Base-by-base conservation (phyloP, 768 basidiomycete species). In the Sistotremastrum niveocremeum region DNA sequence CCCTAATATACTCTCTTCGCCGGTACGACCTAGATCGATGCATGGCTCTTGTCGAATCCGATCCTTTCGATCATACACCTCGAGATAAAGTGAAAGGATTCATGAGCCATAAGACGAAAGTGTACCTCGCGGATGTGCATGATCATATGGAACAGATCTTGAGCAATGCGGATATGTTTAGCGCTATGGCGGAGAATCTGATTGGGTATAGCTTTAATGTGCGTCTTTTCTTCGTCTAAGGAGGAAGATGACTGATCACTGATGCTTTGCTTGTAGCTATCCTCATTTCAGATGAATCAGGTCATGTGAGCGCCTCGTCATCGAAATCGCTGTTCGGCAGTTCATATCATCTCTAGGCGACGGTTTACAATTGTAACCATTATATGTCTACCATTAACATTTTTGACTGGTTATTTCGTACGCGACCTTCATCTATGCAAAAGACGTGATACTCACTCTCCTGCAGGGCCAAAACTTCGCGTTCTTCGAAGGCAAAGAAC, bases 81-180 rank as follows among this genome's bases (percentile, higher is more conserved):
- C 5, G 20, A 46, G 34, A 34, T 31, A 53, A 52, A 34, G 46
- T 46, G 12, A 39, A 40, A 7, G 57, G 53, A 5, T 54, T 42
- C 41, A 51, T 53, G 41, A 52, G 48, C 34, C 52, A 54, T 40
- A 51, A 56, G 38, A 38, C 42, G 45, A 9, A 56, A 49, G 39
- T 44, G 8, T 44, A 44, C 29, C 42, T 44, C 9, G 52, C 57
- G 20, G 62, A 63, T 41, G 57, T 62, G 7, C 42, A 56, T 34
- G 62, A 62, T 41, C 62, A 62, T 49, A 49, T 61, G 38, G 62
- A 62, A 11, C 53, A 54, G n/a, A 54, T 60, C 7, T 41, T 62
- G 5, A 36, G 42, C 3, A 52, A 47, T 8, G 39, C 62, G 7
- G 61, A 63, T 30, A 51, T 60, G 41, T 62, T 63, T 41, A 38